Percentiles rank a stretch among this genome's conserved stretches.
Conservation (phyloP, 768 basidiomycete genomes). For the Fomitopsis pulvina region DNA sequence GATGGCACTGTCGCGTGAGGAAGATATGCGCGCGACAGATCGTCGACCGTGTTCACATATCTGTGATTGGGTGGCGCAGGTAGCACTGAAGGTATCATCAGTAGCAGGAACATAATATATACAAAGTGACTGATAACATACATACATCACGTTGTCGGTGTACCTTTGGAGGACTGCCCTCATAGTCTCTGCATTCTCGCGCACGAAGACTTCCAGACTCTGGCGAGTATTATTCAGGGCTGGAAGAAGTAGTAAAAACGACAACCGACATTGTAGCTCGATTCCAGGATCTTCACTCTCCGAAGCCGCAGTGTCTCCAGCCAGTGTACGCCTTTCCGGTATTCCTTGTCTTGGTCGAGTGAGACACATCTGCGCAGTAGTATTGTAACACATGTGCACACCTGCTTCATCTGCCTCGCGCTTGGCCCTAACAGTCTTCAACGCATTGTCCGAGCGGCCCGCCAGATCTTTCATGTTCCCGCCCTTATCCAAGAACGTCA, state of each 20-base stretch:
- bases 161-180: constrained; percentile 66
- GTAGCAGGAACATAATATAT: neutral
- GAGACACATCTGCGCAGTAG: neutral
- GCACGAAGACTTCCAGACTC: constrained; percentile 78
- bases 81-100: constrained; percentile 57
- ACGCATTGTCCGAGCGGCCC: constrained; percentile 54
- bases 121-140: constrained; percentile 2
- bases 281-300: constrained; percentile 74
- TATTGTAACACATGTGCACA: constrained; percentile 25
- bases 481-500: constrained; percentile 79
- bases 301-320: constrained; percentile 84
- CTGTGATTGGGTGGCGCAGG: constrained; percentile 68
- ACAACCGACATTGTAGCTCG: constrained; percentile 66
- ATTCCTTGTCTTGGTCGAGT: constrained; percentile 67
- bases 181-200: constrained; percentile 60
- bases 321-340: constrained; percentile 85
- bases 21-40: constrained; percentile 59
- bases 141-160: constrained; percentile 74
- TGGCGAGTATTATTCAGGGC: constrained; percentile 24
- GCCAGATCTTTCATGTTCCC: constrained; percentile 57
- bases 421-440: constrained; percentile 76
- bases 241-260: neutral
- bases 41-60: constrained; percentile 58
- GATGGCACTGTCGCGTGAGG: constrained; percentile 60
- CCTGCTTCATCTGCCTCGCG: constrained; percentile 90